These are phyloP conservation scores for Clathrospora elynae DNA, from an alignment of 2,329 filamentous ascomycete genomes.

Conservation along the genomic window DNA sequence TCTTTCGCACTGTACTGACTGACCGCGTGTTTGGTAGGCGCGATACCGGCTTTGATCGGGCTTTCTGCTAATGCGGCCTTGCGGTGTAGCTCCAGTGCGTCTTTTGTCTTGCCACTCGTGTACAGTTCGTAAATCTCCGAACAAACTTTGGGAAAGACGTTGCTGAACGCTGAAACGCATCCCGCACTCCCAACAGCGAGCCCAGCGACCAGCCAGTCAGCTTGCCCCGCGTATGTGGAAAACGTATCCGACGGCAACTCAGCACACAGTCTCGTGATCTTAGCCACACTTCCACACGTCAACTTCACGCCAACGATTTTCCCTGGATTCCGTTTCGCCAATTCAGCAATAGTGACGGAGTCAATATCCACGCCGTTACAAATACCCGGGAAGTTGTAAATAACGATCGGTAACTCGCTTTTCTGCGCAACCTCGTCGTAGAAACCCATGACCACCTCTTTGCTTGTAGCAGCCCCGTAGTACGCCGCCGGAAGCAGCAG, in stretches of 20 bases:
- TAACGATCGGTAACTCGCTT: constrained; percentile 66
- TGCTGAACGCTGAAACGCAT: constrained; percentile 63
- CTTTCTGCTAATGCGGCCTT: constrained; percentile 69
- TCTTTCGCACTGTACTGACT: constrained; percentile 66
- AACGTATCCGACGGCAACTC: constrained; percentile 61
- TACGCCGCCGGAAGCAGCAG: constrained; percentile 54
- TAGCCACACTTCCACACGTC: constrained; percentile 75
- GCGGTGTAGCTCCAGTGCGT: constrained; percentile 65
- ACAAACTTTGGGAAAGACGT: constrained; percentile 62
- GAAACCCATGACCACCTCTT: constrained; percentile 50
- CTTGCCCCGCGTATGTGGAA: constrained; percentile 72
- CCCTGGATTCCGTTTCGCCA: constrained; percentile 58
- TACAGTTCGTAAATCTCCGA: constrained; percentile 67
- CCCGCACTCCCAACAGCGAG: constrained; percentile 60
- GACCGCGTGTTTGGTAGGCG: constrained; percentile 70
- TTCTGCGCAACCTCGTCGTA: constrained; percentile 60
- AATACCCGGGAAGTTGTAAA: constrained; percentile 75
- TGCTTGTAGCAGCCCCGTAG: constrained; percentile 52
- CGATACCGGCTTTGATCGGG: constrained; percentile 69
- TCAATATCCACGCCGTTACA: constrained; percentile 70
- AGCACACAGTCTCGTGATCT: constrained; percentile 67
- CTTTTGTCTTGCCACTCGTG: constrained; percentile 59
- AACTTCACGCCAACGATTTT: constrained; percentile 74
- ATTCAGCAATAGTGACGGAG: constrained; percentile 65
- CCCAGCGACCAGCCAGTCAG: constrained; percentile 68